Percentiles rank a stretch among this genome's conserved stretches.
phyloP scores from a whole-genome alignment of 1,284 basidiomycete species.

The Leccinum pachyderme region DNA sequence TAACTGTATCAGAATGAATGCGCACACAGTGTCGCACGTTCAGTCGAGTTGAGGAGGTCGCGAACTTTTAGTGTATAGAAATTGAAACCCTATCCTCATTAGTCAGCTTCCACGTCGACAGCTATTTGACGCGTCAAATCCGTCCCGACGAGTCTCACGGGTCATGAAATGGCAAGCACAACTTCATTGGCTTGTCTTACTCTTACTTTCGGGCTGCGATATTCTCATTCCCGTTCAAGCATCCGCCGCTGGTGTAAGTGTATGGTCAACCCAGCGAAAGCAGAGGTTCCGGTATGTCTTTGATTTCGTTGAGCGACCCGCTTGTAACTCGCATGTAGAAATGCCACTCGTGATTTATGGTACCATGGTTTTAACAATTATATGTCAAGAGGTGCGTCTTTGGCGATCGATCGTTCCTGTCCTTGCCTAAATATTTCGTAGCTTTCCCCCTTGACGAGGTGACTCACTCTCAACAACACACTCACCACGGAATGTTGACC shows the following conservation, averaged over 20 bases:
- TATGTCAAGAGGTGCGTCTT: constrained; percentile 63
- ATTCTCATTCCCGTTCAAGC: constrained; percentile 33
- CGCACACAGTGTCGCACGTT: not conserved
- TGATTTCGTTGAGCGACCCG: not conserved
- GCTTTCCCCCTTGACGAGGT: constrained; percentile 85
- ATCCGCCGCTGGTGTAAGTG: constrained; percentile 33
- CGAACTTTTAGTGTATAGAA: too few relatives aligned
- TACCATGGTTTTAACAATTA: constrained; percentile 82
- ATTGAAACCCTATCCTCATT: not conserved
- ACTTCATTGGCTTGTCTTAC: constrained; percentile 52
- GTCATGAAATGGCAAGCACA: constrained; percentile 62
- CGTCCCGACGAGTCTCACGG: constrained; percentile 1
- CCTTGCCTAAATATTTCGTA: constrained; percentile 28
- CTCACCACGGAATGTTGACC: constrained; percentile 9
- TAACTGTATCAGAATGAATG: too few relatives aligned
- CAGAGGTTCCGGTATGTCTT: constrained; percentile 54
- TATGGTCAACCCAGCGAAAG: constrained; percentile 63
- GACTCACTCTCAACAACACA: constrained; percentile 14
- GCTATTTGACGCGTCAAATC: not conserved
- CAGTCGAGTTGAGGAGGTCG: not conserved
- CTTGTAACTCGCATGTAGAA: constrained; percentile 40
- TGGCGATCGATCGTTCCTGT: not conserved
- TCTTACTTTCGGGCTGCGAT: constrained; percentile 19
- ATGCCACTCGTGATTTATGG: constrained; percentile 73
- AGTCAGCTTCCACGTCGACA: not conserved